Evolutionary conservation across 192 early-diverging fungal species (phyloP), one percentile per base, ranked within the genome.

Genomic region (Diversispora eburnea): DNA sequence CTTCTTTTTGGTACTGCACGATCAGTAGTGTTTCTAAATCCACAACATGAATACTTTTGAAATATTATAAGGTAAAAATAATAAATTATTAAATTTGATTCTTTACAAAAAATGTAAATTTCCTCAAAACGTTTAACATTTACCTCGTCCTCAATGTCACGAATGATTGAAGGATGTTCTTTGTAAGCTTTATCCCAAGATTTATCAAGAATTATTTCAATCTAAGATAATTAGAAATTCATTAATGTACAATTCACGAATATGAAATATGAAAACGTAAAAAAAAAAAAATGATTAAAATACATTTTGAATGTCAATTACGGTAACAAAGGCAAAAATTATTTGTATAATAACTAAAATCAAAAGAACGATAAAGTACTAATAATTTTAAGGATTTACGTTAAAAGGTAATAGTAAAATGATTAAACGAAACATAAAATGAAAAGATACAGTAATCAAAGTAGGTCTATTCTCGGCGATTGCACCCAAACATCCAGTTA

Each of bases 41-140:
- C 84, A 57, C 84, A 83, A 51, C 84, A 85, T 8, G 82, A 82
- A 60, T 77, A 83, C 33, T 64, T 15, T 15, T 41, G 17, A 8
- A 12, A 45, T 5, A 59, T n/a, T 17, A 4, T 22, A 59, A 59
- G 8, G 0, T n/a, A 59, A 59, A 17, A 22, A 59, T 59, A 59
- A 22, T 59, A 17, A 8, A 59, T 17, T 59, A 22, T 17, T 4
- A 59, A 59, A 8, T 59, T 22, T 25, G 8, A 22, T 8, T 8
- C 57, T 25, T 17, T 22, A 60, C 12, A 33, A 33, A 10, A 10
- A 60, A 19, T 60, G 10, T 5, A 25, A 9, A 33, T 60, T 5
- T 8, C 19, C 3, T 9, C 25, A 33, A 12, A 9, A 1, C 20
- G 6, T 60, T 12, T 5, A 3, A 5, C 5, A 60, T 7, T 12